phyloP scores from a whole-genome alignment of 2,329 filamentous ascomycete species.

The Raffaelea deltoideospora region DNA sequence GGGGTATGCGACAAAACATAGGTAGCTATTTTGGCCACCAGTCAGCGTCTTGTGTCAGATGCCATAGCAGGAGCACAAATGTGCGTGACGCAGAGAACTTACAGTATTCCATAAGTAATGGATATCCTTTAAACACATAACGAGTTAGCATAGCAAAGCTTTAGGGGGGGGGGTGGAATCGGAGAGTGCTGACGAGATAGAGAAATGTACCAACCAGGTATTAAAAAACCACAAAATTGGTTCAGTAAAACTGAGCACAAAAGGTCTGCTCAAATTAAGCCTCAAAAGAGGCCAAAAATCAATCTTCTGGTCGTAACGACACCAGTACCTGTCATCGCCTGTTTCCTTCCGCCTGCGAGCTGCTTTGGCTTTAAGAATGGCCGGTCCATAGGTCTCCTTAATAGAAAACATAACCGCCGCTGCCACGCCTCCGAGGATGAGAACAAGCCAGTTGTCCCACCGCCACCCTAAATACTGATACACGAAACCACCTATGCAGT shows the following conservation, averaged over 20 bases:
- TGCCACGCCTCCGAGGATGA: constrained; percentile 54
- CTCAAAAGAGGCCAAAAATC: constrained; percentile 53
- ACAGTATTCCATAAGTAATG: constrained; percentile 67
- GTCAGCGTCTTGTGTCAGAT: background rate
- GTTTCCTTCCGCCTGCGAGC: constrained; percentile 49
- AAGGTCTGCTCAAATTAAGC: constrained; percentile 61
- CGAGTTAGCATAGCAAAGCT: no score
- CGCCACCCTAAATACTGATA: constrained; percentile 69
- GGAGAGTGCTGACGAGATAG: no score
- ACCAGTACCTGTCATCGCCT: constrained; percentile 61
- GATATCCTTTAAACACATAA: constrained; percentile 64
- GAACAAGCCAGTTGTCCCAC: constrained; percentile 70
- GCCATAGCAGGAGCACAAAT: no score
- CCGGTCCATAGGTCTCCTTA: constrained; percentile 64
- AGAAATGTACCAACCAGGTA: constrained; percentile 33
- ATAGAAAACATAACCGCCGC: constrained; percentile 43
- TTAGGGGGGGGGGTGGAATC: no score
- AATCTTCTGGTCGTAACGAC: constrained; percentile 59
- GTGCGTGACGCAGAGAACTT: no score
- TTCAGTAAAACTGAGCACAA: constrained; percentile 63
- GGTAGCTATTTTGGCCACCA: constrained; percentile 44
- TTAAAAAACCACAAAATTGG: constrained; percentile 65
- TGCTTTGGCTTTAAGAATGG: constrained; percentile 52
- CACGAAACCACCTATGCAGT: constrained; percentile 46
- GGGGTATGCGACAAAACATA: constrained; percentile 84